Percentiles rank a stretch among this genome's conserved stretches.
These are phyloP conservation scores for Chaetomium cochliodes DNA, from an alignment of 495 filamentous ascomycete genomes.

Conservation along the genomic window DNA sequence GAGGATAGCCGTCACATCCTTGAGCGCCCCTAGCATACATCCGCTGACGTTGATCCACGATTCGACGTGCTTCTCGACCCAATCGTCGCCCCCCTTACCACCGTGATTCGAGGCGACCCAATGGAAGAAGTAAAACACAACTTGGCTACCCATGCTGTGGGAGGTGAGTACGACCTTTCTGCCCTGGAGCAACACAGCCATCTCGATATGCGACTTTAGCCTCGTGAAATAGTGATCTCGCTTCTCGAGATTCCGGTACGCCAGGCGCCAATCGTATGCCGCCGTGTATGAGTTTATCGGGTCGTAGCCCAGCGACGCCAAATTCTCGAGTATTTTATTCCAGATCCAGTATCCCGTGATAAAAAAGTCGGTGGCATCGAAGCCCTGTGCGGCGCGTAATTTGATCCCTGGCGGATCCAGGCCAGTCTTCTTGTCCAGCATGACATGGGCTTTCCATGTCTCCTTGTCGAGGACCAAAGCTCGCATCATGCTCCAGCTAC, in stretches of 20 bases:
- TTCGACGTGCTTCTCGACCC: slow-evolving; percentile 89
- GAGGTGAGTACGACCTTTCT: slow-evolving; percentile 85
- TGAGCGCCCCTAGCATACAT: slow-evolving; percentile 94
- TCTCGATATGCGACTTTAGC: slow-evolving; percentile 86
- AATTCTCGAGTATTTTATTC: slow-evolving; percentile 96
- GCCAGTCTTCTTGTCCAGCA: slow-evolving; percentile 89
- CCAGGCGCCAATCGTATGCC: slow-evolving; percentile 97
- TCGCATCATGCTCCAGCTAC: slow-evolving; percentile 97
- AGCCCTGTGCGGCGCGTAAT: slow-evolving; percentile 90
- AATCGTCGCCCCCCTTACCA: slow-evolving; percentile 77
- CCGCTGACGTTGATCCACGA: slow-evolving; percentile 98
- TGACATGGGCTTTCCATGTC: slow-evolving; percentile 92
- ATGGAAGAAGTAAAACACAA: slow-evolving; percentile 94
- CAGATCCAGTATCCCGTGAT: slow-evolving; percentile 94
- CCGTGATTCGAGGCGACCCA: slow-evolving; percentile 84
- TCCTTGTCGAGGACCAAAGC: slow-evolving; percentile 91
- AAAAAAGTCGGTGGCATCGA: slow-evolving; percentile 98
- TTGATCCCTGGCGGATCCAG: slow-evolving; percentile 92
- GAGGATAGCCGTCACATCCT: slow-evolving; percentile 85
- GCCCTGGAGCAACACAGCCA: slow-evolving; percentile 62
- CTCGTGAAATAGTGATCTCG: slow-evolving; percentile 92
- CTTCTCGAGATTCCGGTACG: slow-evolving; percentile 81
- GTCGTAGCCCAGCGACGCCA: slow-evolving; percentile 94
- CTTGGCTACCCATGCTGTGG: slow-evolving; percentile 96
- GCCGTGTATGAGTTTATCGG: slow-evolving; percentile 94